Evolutionary conservation across 805 yeast species (phyloP).

Genomic region (Barnettozyma pratensis): DNA sequence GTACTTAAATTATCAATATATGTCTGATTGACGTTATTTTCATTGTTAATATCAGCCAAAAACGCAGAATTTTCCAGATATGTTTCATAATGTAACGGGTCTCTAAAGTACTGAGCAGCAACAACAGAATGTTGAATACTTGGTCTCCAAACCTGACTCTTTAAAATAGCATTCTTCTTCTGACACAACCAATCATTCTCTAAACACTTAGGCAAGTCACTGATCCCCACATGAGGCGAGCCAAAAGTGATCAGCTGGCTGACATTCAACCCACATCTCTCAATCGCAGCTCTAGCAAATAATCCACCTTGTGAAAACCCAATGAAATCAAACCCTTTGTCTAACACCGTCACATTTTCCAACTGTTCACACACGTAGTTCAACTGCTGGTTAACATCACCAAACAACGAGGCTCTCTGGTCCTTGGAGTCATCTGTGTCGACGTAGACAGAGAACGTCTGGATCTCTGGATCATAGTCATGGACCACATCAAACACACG

Average conservation of each 20-base stretch:
- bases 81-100: slow-evolving; percentile 44
- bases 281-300: slow-evolving; percentile 62
- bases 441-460: slow-evolving; percentile 49
- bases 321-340: slow-evolving; percentile 60
- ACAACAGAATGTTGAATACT: slow-evolving; percentile 52
- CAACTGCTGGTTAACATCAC: slow-evolving; percentile 53
- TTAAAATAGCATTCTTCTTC: slow-evolving; percentile 47
- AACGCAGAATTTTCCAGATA: slow-evolving; percentile 55
- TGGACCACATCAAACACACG: slow-evolving; percentile 39
- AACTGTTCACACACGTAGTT: slow-evolving; percentile 52
- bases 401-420: slow-evolving; percentile 49
- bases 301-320: slow-evolving; percentile 86
- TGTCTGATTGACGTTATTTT: slow-evolving; percentile 32
- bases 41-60: slow-evolving; percentile 66
- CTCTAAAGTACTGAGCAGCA: slow-evolving; percentile 76
- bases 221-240: slow-evolving; percentile 74
- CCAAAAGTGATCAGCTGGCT: slow-evolving; percentile 67
- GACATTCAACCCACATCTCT: slow-evolving; percentile 46
- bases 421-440: slow-evolving; percentile 47
- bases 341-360: slow-evolving; percentile 37
- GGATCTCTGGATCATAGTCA: slow-evolving; percentile 42
- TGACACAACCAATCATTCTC: slow-evolving; percentile 55
- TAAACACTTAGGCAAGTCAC: slow-evolving; percentile 59
- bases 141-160: slow-evolving; percentile 54
- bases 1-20: slow-evolving; percentile 40